Base-by-base conservation (phyloP, 352 stramenopile species). In the Phytophthora tentaculata region DNA sequence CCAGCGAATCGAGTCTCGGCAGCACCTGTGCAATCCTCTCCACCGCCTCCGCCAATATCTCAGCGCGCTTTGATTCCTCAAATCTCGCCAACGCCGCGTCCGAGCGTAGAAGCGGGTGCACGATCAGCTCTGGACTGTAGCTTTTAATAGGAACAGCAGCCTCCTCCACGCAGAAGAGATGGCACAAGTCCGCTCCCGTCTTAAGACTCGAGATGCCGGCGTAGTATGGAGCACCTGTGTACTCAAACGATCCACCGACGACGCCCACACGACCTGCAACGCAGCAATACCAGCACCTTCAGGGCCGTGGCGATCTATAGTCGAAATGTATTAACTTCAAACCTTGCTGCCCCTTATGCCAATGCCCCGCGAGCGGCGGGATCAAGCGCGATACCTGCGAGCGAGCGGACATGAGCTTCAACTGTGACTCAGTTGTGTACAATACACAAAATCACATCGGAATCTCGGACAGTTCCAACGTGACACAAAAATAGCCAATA, bases 161-260 rank as follows among this genome's bases (percentile, higher is more conserved):
- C 64, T 98, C 92, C 50, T 95, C 68, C 4, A 97, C 93, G 68
- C 94, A 99, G 62, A 99, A 98, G 14, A 99, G 78, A 64, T 97
- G 98, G 32, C 89, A 94, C 64, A 99, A 75, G 81, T 99, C 97
- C 16, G 95, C 95, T 5, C 97, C 97, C 16, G 88, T 93, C 69
- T 98, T 95, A 4, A 99, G 81, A 26, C 93, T 87, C 23, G 97
- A 90, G 54, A 98, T 92, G 7, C 92, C 96, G 1, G 97, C 96
- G 77, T 99, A 99, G 69, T 96, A 99, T 2, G 97, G 97, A 32
- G 97, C 97, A 19, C 97, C 97, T 12, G 97, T 99, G 83, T 99
- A 99, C 73, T 98, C 95, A 64, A 97, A 87, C 9, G 88, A 98
- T n/a, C 97, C 97, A 23, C 97, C 97, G 12, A 99, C 76, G 24